Evolutionary conservation across 2,329 filamentous ascomycete genomes (phyloP).

Genomic region (Whalleya microplaca): DNA sequence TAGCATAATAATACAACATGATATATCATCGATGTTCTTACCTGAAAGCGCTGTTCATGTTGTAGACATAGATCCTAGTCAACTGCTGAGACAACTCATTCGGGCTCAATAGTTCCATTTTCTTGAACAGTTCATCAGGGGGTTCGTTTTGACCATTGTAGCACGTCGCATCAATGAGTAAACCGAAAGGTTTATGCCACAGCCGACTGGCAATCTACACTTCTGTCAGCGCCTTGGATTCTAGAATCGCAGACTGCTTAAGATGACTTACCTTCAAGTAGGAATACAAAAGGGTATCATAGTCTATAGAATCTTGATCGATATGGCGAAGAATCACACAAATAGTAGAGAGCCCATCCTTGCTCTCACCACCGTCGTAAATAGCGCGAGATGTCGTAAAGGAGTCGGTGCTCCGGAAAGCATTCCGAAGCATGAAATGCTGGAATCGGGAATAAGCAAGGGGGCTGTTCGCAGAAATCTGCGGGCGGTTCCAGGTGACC

Average conservation of each 20-base stretch:
- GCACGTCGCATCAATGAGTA: conserved; percentile 71
- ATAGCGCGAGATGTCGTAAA: conserved; percentile 67
- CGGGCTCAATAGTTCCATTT: conserved; percentile 64
- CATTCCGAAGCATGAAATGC: conserved; percentile 73
- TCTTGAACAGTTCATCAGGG: conserved; percentile 67
- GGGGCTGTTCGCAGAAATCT: conserved; percentile 65
- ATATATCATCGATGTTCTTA: conserved; percentile 34
- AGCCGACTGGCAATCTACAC: conserved; percentile 67
- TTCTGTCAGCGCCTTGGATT: conserved; percentile 17
- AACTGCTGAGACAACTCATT: conserved; percentile 63
- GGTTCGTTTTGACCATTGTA: conserved; percentile 70
- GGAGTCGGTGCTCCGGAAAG: conserved; percentile 66
- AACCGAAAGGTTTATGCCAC: conserved; percentile 70
- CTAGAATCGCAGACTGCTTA: background rate
- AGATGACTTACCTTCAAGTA: conserved; percentile 62
- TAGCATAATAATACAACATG: conserved; percentile 13
- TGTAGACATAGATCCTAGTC: conserved; percentile 68
- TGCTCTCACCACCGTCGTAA: conserved; percentile 73
- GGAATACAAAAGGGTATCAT: conserved; percentile 68
- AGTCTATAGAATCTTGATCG: conserved; percentile 66
- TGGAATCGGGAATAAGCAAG: conserved; percentile 70
- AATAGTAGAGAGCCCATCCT: conserved; percentile 70
- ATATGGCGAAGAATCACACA: conserved; percentile 71
- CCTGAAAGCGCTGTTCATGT: conserved; percentile 74
- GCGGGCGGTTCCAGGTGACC: conserved; percentile 70